Evolutionary conservation across 306 rosid genomes (phyloP).

Genomic region (Lathyrus oleraceus): DNA sequence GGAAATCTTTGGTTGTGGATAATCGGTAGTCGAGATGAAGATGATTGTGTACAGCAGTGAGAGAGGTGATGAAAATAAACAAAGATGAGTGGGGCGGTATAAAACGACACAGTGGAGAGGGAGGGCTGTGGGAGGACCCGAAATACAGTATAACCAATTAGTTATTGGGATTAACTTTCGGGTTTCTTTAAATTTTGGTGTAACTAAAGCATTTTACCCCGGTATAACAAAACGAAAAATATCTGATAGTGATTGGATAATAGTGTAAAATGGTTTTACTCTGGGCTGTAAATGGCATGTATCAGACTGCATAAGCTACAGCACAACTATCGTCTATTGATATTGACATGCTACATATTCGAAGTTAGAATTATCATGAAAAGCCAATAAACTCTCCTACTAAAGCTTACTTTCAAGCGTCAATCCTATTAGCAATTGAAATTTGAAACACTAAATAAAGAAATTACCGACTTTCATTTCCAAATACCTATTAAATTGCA

Average conservation of each 20-base stretch:
- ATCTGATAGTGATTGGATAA: neutral
- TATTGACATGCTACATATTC: conserved; percentile 15
- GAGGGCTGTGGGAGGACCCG: neutral
- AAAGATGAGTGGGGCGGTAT: neutral
- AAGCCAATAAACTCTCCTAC: neutral
- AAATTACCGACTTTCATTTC: conserved; percentile 4
- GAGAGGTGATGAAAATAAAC: neutral
- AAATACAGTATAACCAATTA: neutral
- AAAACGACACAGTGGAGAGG: too few relatives aligned
- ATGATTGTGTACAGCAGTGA: neutral
- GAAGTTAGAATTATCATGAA: conserved; percentile 9
- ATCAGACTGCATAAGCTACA: neutral
- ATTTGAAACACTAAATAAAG: conserved; percentile 21
- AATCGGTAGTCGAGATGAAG: neutral
- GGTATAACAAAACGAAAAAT: neutral
- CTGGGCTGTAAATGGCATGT: neutral
- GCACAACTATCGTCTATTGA: neutral
- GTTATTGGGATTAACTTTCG: neutral
- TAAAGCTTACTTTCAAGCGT: conserved; percentile 1
- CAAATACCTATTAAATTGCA: conserved; percentile 10
- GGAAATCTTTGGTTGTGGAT: neutral
- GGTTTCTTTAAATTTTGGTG: neutral
- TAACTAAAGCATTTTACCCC: neutral
- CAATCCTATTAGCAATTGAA: conserved; percentile 11
- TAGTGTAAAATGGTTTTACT: neutral